Base-by-base conservation (phyloP, 805 yeast genomes). In the Candida multigemmis region DNA sequence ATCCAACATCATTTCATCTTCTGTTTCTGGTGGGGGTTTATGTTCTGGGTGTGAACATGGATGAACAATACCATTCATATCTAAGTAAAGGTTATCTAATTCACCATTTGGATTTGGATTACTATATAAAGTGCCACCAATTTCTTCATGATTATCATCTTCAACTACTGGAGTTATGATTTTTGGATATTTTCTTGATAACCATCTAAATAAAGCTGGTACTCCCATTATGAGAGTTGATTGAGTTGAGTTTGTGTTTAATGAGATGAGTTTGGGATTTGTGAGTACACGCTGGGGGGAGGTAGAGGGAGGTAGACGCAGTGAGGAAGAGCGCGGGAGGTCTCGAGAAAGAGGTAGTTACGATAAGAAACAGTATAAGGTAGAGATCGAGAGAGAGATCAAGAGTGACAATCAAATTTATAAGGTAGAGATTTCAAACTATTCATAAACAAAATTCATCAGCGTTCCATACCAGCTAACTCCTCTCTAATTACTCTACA, bases 31-130 rank as follows among this genome's bases (percentile, higher is more conserved):
- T 0, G 98, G 79, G 0, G 96, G 95, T 40, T 79, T 79, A 40
- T 89, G 82, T 46, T 89, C 98, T 1, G 99, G 99, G 53, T 91
- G 99, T 2, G 96, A 80, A 64, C 97, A 91, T 2, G 98, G 98
- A 61, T 91, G 99, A 4, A 91, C 98, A 46, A 91, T 91, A 62
- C 97, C 98, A 50, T 91, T 91, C 98, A 91, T 91, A 57, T 91
- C 99, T 36, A 91, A 63, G 48, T 91, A 91, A 26, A 91, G 55
- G 48, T 91, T 91, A 50, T 91, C 97, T 25, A 86, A 59, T 56
- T 91, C 99, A 15, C 97, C 98, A 54, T 91, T 91, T 3, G 94
- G 94, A 50, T 91, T 91, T 8, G 91, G 78, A 27, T 74, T 71
- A 12, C 73, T 47, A 49, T 82, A 86, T 37, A 67, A 69, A 4